Base-by-base conservation (phyloP, 805 yeast genomes). In the Alloascoidea africana region DNA sequence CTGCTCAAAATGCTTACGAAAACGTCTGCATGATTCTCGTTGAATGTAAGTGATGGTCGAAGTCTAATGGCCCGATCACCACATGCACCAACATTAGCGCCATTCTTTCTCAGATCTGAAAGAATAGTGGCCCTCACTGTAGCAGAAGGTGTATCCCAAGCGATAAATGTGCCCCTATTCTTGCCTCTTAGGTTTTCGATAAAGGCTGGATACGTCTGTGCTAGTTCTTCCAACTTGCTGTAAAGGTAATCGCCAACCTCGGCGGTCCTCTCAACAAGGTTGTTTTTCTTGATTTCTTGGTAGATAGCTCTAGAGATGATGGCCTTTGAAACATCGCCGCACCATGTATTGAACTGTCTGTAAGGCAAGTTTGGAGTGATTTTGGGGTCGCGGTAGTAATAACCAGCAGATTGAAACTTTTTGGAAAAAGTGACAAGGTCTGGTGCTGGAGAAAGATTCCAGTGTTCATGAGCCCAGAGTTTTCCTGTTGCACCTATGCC, bases 281-380 rank as follows among this genome's bases (percentile, higher is more conserved):
- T 69, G 53, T 80, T 59, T 47, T 73, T 71, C 36, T 62, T 59
- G 36, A 80, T 63, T 62, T 81, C 86, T 46, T 68, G 55, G 50
- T 72, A 73, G 53, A 83, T 79, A 46, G 82, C 74, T 51, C 79
- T 76, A 40, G 87, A 80, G 49, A 84, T 65, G 50, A 82, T 63
- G 55, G 80, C 69, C 60, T 77, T 74, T 42, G 86, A 78, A 56
- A 91, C 87, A 62, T 82, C 94, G 51, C 94, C 94, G 62, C 89
- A 80, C 94, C 94, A 82, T 41, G 94, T 82, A 74, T 82, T 82
- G 71, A 82, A 82, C 66, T 83, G 93, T 58, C 94, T 75, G 70
- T 79, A 82, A n/a, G 93, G 75, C 51, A 60, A 57, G 58, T 73
- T 66, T 51, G 94, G 94, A 47, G 77, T 66, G 42, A 82, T 60